phyloP scores from a whole-genome alignment of 2,329 filamentous ascomycete species.

The Neonectria magnoliae region DNA sequence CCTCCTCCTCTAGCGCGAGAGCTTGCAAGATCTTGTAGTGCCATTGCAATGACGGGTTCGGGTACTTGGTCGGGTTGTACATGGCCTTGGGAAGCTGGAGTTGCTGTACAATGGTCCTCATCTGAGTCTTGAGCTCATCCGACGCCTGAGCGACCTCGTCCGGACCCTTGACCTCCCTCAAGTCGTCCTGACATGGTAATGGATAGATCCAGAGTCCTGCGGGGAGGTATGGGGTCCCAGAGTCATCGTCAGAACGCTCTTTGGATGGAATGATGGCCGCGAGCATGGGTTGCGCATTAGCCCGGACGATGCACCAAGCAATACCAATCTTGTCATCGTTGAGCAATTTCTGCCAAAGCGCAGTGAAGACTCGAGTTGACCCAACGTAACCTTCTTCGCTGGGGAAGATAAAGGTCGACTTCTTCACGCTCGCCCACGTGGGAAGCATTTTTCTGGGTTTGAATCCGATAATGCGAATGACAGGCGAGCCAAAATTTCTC shows the following conservation, averaged over 20 bases:
- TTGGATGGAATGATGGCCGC: constrained; percentile 83
- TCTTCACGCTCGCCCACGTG: constrained; percentile 85
- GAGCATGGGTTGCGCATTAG: constrained; percentile 81
- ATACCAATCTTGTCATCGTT: constrained; percentile 83
- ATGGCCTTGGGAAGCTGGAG: constrained; percentile 86
- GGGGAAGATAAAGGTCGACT: constrained; percentile 92
- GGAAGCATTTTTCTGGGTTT: constrained; percentile 81
- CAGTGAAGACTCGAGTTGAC: constrained; percentile 91
- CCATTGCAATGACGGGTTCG: constrained; percentile 94
- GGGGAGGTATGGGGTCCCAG: constrained; percentile 76
- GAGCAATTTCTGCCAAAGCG: constrained; percentile 87
- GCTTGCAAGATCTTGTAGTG: constrained; percentile 95
- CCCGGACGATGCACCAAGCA: constrained; percentile 88
- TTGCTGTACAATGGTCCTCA: constrained; percentile 85
- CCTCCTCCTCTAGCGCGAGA: constrained; percentile 89
- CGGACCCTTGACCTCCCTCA: constrained; percentile 77
- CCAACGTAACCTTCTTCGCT: constrained; percentile 90
- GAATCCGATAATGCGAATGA: constrained; percentile 93
- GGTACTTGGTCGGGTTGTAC: constrained; percentile 88
- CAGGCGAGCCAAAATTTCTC: constrained; percentile 81
- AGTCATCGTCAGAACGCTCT: constrained; percentile 70
- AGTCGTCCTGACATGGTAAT: constrained; percentile 88
- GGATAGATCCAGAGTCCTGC: constrained; percentile 90
- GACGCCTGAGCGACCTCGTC: constrained; percentile 65
- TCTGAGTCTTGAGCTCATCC: constrained; percentile 78